These are phyloP conservation scores for Leucocoprinus sp. DNA, from an alignment of 768 basidiomycete species.

Conservation along the genomic window DNA sequence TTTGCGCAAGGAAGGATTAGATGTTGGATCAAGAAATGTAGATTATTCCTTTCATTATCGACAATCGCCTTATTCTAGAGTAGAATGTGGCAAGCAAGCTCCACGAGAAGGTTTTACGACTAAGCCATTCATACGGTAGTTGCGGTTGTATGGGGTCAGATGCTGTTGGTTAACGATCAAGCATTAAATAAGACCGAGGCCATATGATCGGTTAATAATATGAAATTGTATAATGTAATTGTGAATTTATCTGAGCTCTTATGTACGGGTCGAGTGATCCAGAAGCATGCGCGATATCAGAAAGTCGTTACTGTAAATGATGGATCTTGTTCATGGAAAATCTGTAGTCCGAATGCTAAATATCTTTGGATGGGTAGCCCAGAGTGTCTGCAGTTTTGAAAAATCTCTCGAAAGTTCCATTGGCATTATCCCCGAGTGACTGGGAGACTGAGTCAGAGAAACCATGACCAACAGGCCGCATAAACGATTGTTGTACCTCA, in stretches of 20 bases:
- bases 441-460: neutral
- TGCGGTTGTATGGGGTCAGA: slow-evolving; percentile 33
- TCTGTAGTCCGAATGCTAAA: neutral
- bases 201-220: no score
- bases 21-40: neutral
- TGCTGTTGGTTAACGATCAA: slow-evolving; percentile 11
- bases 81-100: neutral
- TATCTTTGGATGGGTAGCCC: neutral
- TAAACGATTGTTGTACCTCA: neutral
- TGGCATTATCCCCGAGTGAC: neutral
- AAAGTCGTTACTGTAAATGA: no score
- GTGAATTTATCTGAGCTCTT: no score
- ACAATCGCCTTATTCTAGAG: neutral
- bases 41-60: neutral
- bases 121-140: slow-evolving; percentile 17
- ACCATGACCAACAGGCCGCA: neutral
- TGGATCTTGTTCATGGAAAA: no score
- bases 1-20: neutral
- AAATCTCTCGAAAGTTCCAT: neutral
- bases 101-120: neutral
- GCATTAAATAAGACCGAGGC: neutral
- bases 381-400: neutral
- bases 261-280: no score
- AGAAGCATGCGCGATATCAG: no score
- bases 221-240: no score